Base-by-base conservation (phyloP, 331 rosid species). In the Cucumis variabilis region DNA sequence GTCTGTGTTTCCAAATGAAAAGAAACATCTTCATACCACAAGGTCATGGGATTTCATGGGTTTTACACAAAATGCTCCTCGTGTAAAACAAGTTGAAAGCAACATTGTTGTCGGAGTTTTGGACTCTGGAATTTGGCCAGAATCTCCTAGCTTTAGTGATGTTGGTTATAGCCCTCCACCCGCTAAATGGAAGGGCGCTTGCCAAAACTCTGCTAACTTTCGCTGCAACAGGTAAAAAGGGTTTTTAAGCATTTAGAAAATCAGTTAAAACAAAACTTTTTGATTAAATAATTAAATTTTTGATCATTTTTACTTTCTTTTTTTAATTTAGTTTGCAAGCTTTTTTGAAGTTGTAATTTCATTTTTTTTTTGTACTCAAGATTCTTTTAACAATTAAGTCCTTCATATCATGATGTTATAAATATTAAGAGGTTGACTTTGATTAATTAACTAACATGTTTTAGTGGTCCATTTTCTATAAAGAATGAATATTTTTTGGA, bases 101-200 rank as follows among this genome's bases (percentile, higher is more conserved):
- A 50, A 91, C 68, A 84, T 85, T 14, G 70, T 91, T 1, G 83
- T 91, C 1, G 91, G 91, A 6, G 87, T 90, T 4, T 11, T 90
- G 0, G 92, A 91, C 81, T 27, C 74, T 1, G 93, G 93, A 51
- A 82, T 88, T 25, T 91, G 92, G 90, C 91, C 93, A 0, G 90
- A 90, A 8, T 90, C 90, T 15, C 72, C 25, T 2, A 92, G 93
- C 84, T 92, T 92, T 27, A 74, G 37, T 51, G 93, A 90, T 21
- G 27, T 5, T 4, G 93, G 92, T 13, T 89, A 88, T 20, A 85
- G 92, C 70, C 93, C 91, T 44, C 92, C 92, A 24, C 93, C 93
- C 3, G 24, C 37, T 13, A 91, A 87, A 83, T 92, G 91, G 93
- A 92, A 88, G 82, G 93, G 93, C 66, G 23, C 50, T 8, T 92